These are phyloP conservation scores for Meredithiella fracta DNA, from an alignment of 2,329 filamentous ascomycete species.

Conservation along the genomic window DNA sequence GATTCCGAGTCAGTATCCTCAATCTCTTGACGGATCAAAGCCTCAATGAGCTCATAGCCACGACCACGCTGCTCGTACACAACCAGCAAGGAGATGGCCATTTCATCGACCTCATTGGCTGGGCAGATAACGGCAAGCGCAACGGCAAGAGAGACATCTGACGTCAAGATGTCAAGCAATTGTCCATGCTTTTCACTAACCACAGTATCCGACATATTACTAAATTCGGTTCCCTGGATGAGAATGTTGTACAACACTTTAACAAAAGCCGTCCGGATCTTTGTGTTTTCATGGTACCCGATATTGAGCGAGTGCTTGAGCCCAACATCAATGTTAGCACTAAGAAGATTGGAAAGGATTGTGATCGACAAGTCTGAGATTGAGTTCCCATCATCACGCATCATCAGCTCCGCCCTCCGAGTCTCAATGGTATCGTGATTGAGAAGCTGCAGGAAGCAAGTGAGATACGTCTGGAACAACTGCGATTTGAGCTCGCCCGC, in stretches of 20 bases:
- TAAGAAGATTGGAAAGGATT: constrained; percentile 51
- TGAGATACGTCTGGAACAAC: constrained; percentile 58
- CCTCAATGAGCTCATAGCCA: constrained; percentile 47
- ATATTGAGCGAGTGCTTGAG: constrained; percentile 54
- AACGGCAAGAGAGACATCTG: constrained; percentile 44
- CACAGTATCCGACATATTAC: constrained; percentile 48
- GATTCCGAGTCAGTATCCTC: constrained; percentile 54
- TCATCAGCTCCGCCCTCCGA: constrained; percentile 10
- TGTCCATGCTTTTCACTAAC: constrained; percentile 54
- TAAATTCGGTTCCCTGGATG: constrained; percentile 56
- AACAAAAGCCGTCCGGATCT: constrained; percentile 53
- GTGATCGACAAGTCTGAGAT: constrained; percentile 48
- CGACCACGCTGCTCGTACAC: constrained; percentile 52
- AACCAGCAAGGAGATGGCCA: constrained; percentile 49
- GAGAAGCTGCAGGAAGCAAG: constrained; percentile 48
- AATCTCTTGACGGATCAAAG: constrained; percentile 51
- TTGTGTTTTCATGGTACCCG: constrained; percentile 53
- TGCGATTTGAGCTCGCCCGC: constrained; percentile 53
- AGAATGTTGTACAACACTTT: constrained; percentile 55
- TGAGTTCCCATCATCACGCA: constrained; percentile 38
- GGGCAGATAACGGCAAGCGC: constrained; percentile 51
- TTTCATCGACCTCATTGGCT: constrained; percentile 50
- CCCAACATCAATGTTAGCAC: constrained; percentile 55
- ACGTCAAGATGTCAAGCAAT: constrained; percentile 44
- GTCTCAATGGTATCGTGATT: constrained; percentile 32